Evolutionary conservation across 2,329 filamentous ascomycete species (phyloP).

Genomic region (Gnomoniopsis sp.): DNA sequence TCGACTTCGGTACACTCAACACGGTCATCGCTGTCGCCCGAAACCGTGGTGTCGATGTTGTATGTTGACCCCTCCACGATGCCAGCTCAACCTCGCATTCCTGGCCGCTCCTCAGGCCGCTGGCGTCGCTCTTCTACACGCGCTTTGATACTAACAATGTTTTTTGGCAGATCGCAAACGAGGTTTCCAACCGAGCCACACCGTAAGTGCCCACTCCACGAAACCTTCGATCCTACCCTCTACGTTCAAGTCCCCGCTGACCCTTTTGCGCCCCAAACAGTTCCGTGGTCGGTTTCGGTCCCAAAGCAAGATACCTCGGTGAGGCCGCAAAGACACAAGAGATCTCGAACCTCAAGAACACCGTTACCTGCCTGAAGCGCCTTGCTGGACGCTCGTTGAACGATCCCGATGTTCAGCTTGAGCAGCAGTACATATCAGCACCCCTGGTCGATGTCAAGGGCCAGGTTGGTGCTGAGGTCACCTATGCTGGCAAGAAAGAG

Average conservation of each 20-base stretch:
- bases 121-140: conserved; percentile 4
- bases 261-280: conserved; percentile 41
- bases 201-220: conserved; percentile 64
- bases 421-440: conserved; percentile 87
- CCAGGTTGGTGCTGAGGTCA: conserved; percentile 91
- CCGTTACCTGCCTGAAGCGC: conserved; percentile 87
- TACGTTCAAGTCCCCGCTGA: conserved; percentile 12
- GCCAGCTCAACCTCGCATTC: background rate
- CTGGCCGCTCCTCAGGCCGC: background rate
- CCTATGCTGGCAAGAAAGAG: conserved; percentile 91
- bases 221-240: conserved; percentile 12
- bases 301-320: conserved; percentile 89
- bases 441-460: conserved; percentile 86
- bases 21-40: conserved; percentile 96
- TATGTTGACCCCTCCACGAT: conserved; percentile 53
- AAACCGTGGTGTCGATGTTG: conserved; percentile 98
- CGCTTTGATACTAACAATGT: conserved; percentile 17
- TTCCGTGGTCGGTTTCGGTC: conserved; percentile 90
- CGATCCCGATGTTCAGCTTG: conserved; percentile 89
- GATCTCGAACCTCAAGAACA: conserved; percentile 99
- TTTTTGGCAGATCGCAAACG: conserved; percentile 82
- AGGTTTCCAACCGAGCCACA: conserved; percentile 96
- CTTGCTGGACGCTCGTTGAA: conserved; percentile 81
- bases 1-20: conserved; percentile 95
- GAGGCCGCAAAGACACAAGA: conserved; percentile 98